These are phyloP conservation scores for Tuber aestivum DNA, from an alignment of 495 filamentous ascomycete genomes.

Conservation along the genomic window DNA sequence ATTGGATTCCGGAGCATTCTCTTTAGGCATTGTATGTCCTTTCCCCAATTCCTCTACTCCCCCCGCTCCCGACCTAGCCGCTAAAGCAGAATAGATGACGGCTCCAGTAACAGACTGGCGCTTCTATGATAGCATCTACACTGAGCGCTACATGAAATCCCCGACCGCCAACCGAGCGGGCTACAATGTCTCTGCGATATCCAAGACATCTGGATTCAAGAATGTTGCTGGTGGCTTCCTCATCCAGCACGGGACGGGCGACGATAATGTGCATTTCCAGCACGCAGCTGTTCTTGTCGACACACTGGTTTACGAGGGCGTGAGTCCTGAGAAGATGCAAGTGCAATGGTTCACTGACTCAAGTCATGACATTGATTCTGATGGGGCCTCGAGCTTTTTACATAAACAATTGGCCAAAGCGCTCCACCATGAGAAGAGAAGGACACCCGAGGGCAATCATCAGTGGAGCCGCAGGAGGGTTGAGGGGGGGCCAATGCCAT, in stretches of 20 bases:
- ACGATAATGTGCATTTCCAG: constrained; percentile 60
- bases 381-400: constrained; percentile 47
- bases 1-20: constrained; percentile 49
- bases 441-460: constrained; percentile 42
- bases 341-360: constrained; percentile 53
- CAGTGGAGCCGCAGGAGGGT: constrained; percentile 45
- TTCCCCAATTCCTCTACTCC: neutral
- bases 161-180: constrained; percentile 48
- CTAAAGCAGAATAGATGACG: constrained; percentile 36
- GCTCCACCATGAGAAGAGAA: constrained; percentile 49
- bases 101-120: constrained; percentile 57
- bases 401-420: constrained; percentile 52
- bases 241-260: constrained; percentile 54
- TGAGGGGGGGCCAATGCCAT: neutral
- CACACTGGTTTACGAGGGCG: constrained; percentile 48
- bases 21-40: constrained; percentile 45
- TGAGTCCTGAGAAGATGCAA: constrained; percentile 52
- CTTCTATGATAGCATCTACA: constrained; percentile 60
- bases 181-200: constrained; percentile 50
- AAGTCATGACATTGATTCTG: constrained; percentile 51
- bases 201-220: constrained; percentile 48
- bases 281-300: constrained; percentile 52
- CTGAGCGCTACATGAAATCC: constrained; percentile 61
- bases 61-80: neutral
- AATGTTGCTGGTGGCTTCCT: constrained; percentile 51